Evolutionary conservation across 805 yeast species (phyloP).

Genomic region (Starmerella potacharoeniae): DNA sequence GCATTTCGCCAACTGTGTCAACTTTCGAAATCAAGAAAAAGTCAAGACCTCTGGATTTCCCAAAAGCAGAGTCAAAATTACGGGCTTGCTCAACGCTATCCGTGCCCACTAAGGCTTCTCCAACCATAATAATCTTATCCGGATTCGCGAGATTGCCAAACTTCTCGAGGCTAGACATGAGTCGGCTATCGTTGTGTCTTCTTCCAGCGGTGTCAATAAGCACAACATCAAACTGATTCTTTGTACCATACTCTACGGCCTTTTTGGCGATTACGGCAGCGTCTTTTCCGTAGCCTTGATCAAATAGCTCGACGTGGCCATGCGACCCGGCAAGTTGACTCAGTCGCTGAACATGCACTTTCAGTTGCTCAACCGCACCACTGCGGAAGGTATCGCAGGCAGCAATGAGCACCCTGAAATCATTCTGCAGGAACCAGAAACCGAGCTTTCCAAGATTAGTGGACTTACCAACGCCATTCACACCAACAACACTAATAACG

Average conservation of each 20-base stretch:
- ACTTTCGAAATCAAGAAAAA: constrained; percentile 89
- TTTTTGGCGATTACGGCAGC: constrained; percentile 88
- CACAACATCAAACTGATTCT: constrained; percentile 66
- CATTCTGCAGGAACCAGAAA: constrained; percentile 87
- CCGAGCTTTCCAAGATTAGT: constrained; percentile 90
- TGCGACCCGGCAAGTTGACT: constrained; percentile 41
- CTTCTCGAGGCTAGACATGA: constrained; percentile 91
- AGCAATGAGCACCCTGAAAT: constrained; percentile 73
- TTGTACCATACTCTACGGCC: constrained; percentile 71
- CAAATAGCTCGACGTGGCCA: constrained; percentile 62
- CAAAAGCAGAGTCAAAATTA: constrained; percentile 88
- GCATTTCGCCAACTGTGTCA: constrained; percentile 93
- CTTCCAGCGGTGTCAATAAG: constrained; percentile 96
- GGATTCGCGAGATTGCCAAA: constrained; percentile 94
- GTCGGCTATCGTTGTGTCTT: constrained; percentile 84
- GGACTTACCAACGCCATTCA: constrained; percentile 95
- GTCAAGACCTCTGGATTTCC: constrained; percentile 66
- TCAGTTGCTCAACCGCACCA: constrained; percentile 96
- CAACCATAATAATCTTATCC: constrained; percentile 95
- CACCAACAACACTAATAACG: constrained; percentile 96
- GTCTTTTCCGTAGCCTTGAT: constrained; percentile 96
- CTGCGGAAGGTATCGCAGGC: constrained; percentile 98
- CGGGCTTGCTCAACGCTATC: constrained; percentile 93
- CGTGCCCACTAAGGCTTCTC: constrained; percentile 95
- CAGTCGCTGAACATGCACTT: constrained; percentile 83